These are phyloP conservation scores for Yamagishiella unicocca DNA, from an alignment of 139 green algal species.

Conservation along the genomic window DNA sequence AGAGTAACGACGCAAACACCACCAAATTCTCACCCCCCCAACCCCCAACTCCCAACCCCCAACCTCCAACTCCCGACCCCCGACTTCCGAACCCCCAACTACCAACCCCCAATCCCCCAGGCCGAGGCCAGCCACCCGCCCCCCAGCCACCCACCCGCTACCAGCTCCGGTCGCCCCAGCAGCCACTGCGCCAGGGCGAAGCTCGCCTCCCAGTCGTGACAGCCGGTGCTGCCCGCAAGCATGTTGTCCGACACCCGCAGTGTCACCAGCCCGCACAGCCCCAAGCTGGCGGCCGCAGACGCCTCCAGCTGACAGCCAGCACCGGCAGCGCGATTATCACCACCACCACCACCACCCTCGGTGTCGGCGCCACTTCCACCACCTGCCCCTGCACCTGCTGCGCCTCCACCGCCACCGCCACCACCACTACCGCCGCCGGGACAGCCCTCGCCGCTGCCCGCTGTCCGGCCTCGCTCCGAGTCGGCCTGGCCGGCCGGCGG, in stretches of 20 bases:
- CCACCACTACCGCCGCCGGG: too few relatives aligned
- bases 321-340: neutral
- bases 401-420: neutral
- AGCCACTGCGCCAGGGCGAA: conserved; percentile 78
- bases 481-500: too few relatives aligned
- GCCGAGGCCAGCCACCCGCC: too few relatives aligned
- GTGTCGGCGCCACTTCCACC: neutral
- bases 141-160: conserved; percentile 64
- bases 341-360: neutral
- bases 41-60: neutral
- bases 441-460: too few relatives aligned
- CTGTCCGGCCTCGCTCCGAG: too few relatives aligned
- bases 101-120: too few relatives aligned
- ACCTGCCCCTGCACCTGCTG: neutral
- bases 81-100: too few relatives aligned
- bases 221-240: conserved; percentile 81
- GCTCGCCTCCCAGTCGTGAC: conserved; percentile 84
- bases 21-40: neutral
- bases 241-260: conserved; percentile 70
- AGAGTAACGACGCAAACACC: neutral
- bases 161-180: conserved; percentile 64
- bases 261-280: conserved; percentile 57
- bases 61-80: neutral
- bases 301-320: too few relatives aligned
- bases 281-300: too few relatives aligned